Percentiles rank a stretch among this genome's conserved stretches.
These are phyloP conservation scores for Catunica adiposa DNA, from an alignment of 2,329 filamentous ascomycete genomes.

Conservation along the genomic window DNA sequence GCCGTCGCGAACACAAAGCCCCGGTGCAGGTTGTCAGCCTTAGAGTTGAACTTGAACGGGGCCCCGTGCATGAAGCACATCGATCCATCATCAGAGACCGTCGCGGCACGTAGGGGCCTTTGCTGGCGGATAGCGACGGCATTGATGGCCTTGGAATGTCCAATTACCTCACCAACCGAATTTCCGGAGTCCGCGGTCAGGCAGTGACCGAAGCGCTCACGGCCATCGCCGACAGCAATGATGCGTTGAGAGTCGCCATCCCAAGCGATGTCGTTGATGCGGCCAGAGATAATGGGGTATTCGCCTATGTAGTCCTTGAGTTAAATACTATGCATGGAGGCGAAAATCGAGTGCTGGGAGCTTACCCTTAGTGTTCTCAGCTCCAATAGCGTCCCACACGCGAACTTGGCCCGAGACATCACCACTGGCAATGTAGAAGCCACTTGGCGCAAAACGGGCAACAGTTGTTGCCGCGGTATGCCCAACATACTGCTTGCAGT, in stretches of 20 bases:
- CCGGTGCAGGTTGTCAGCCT: slow-evolving; percentile 60
- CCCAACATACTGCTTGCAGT: slow-evolving; percentile 77
- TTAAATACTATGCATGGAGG: background rate
- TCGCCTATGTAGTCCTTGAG: slow-evolving; percentile 36
- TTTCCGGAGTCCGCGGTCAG: slow-evolving; percentile 94
- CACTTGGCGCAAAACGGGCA: slow-evolving; percentile 82
- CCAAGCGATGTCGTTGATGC: slow-evolving; percentile 94
- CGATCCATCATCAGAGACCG: slow-evolving; percentile 76
- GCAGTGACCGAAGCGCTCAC: slow-evolving; percentile 83
- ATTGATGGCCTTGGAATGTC: slow-evolving; percentile 83
- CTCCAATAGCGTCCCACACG: slow-evolving; percentile 85
- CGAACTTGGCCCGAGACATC: slow-evolving; percentile 71
- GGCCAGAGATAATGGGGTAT: slow-evolving; percentile 84
- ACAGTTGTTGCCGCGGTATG: slow-evolving; percentile 83
- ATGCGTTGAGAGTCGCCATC: slow-evolving; percentile 92
- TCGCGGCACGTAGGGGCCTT: slow-evolving; percentile 78
- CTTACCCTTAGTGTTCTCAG: slow-evolving; percentile 59
- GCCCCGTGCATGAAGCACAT: slow-evolving; percentile 86
- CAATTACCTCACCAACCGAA: slow-evolving; percentile 82
- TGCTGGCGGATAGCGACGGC: slow-evolving; percentile 78
- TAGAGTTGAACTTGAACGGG: slow-evolving; percentile 91
- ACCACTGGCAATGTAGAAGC: slow-evolving; percentile 87
- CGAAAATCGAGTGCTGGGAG: background rate
- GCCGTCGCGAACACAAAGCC: slow-evolving; percentile 78
- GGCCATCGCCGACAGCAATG: slow-evolving; percentile 89